Evolutionary conservation across 768 basidiomycete genomes (phyloP).

Genomic region (Amyloporia xantha): DNA sequence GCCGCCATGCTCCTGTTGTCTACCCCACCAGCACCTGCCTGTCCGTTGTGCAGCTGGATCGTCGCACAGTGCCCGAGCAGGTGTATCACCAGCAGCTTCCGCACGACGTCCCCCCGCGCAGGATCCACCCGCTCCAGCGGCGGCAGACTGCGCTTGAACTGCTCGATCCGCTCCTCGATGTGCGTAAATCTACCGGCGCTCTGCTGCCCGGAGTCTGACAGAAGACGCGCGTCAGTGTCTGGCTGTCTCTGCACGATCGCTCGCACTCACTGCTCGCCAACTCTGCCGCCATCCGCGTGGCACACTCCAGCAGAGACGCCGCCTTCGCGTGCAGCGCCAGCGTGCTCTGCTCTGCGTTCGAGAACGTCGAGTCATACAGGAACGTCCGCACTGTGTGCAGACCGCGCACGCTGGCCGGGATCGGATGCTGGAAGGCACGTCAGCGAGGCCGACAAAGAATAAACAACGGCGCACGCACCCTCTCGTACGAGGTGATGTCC

Average conservation of each 20-base stretch:
- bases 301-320: conserved; percentile 50
- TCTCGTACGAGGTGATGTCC: conserved; percentile 27
- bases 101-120: conserved; percentile 10
- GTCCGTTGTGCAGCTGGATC: conserved; percentile 24
- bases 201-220: not conserved
- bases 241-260: no score
- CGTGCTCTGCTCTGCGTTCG: conserved; percentile 27
- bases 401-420: conserved; percentile 26
- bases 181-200: conserved; percentile 13
- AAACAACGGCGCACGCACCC: no score
- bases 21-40: conserved; percentile 2
- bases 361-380: conserved; percentile 30
- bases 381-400: conserved; percentile 45
- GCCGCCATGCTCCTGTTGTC: conserved; percentile 15
- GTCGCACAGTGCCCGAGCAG: conserved; percentile 23
- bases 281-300: conserved; percentile 44
- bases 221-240: not conserved
- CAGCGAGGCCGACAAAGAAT: no score
- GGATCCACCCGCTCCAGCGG: conserved; percentile 11
- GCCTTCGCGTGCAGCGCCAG: conserved; percentile 46
- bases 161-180: conserved; percentile 24
- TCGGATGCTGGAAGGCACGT: conserved; percentile 41
- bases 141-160: conserved; percentile 19
- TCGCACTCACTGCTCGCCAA: conserved; percentile 26
- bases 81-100: conserved; percentile 19